phyloP scores from a whole-genome alignment of 164 flowering plant genomes.

The Paratinospora sagittata region DNA sequence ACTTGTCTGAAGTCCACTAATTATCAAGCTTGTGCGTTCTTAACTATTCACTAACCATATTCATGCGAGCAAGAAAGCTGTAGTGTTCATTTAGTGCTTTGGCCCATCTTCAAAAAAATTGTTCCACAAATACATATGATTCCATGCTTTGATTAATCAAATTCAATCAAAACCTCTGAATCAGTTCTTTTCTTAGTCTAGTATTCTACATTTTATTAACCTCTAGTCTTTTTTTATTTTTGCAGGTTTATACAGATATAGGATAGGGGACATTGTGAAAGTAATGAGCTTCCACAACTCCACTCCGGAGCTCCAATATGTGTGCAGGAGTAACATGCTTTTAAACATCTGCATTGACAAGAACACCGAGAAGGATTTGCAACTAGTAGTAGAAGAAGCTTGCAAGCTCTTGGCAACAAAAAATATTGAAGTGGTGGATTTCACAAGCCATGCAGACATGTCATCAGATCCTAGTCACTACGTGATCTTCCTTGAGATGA shows the following conservation, averaged over 20 bases:
- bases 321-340: conserved; percentile 74
- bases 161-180: too few species aligned
- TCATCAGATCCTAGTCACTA: conserved; percentile 75
- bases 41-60: too few species aligned
- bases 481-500: conserved; percentile 81
- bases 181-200: background rate
- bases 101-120: too few species aligned
- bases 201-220: too few species aligned
- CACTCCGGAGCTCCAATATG: conserved; percentile 72
- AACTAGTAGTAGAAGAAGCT: conserved; percentile 68
- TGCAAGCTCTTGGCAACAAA: conserved; percentile 41
- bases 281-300: conserved; percentile 76
- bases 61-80: too few species aligned
- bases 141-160: background rate
- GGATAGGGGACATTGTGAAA: conserved; percentile 83
- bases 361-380: conserved; percentile 90
- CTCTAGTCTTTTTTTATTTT: background rate
- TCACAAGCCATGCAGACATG: conserved; percentile 60
- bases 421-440: conserved; percentile 65
- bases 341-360: conserved; percentile 90
- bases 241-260: conserved; percentile 90
- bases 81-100: too few species aligned
- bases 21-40: too few species aligned
- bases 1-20: too few species aligned
- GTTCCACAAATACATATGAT: background rate